These are phyloP conservation scores for Globisporangium abappressorium DNA, from an alignment of 352 stramenopile genomes.

Conservation along the genomic window DNA sequence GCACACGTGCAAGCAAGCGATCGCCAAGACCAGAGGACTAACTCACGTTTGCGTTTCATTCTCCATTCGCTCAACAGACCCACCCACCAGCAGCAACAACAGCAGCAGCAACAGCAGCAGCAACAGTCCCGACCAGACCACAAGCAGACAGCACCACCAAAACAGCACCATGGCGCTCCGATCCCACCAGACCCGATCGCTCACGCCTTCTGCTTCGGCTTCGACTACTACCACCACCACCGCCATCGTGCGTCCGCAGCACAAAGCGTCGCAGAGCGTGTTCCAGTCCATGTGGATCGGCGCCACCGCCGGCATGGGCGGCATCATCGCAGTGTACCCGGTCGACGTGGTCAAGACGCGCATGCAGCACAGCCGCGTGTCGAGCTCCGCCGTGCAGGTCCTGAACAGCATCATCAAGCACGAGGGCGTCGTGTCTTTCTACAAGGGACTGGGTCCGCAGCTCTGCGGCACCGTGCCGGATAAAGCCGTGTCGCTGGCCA, in stretches of 20 bases:
- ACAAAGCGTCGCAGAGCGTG: conserved; percentile 38
- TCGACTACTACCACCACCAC: conserved; percentile 7
- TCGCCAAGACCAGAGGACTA: background rate
- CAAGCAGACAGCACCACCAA: background rate
- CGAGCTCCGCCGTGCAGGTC: conserved; percentile 51
- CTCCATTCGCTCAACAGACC: background rate
- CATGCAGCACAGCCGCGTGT: conserved; percentile 73
- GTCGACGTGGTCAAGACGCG: conserved; percentile 85
- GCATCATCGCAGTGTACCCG: conserved; percentile 80
- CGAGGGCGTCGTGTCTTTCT: conserved; percentile 67
- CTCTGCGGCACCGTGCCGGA: conserved; percentile 73
- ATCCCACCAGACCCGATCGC: conserved; percentile 11
- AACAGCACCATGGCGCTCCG: conserved; percentile 9
- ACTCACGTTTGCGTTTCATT: background rate
- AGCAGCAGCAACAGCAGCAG: background rate
- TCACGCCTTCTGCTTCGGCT: conserved; percentile 8
- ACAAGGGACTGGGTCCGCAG: conserved; percentile 75
- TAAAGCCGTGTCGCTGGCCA: conserved; percentile 78
- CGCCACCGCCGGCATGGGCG: conserved; percentile 72
- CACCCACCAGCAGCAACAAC: background rate
- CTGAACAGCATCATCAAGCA: conserved; percentile 58
- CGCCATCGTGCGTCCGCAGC: conserved; percentile 21
- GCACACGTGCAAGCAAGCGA: conserved; percentile 1
- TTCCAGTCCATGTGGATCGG: conserved; percentile 82
- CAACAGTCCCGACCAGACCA: background rate